phyloP scores from a whole-genome alignment of 371 early-diverging fungal genomes.

The Apophysomyces variabilis region DNA sequence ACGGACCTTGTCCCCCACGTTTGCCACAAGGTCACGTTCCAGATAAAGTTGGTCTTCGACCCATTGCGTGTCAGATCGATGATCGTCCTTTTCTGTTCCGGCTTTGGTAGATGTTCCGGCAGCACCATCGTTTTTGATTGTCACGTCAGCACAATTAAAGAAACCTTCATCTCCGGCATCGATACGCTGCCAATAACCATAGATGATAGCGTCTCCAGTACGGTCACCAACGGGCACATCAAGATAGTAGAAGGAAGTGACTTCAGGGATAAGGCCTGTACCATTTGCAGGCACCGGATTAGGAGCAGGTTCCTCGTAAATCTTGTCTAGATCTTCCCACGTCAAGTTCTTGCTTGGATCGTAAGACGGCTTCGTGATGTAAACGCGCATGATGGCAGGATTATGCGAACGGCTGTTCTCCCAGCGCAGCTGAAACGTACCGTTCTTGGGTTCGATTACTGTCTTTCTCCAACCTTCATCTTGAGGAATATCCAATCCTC shows the following conservation, averaged over 20 bases:
- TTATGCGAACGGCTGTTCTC: constrained; percentile 9
- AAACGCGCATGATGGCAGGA: constrained; percentile 2
- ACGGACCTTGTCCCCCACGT: constrained; percentile 67
- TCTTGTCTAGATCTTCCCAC: not conserved
- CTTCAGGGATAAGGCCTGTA: not conserved
- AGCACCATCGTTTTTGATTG: constrained; percentile 33
- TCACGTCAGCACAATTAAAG: constrained; percentile 14
- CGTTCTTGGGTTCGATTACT: not conserved
- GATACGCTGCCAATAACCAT: not conserved
- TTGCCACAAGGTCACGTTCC: constrained; percentile 46
- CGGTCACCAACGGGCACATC: constrained; percentile 1
- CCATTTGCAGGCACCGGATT: constrained; percentile 2
- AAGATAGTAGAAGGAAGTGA: constrained; percentile 4
- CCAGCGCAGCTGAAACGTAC: constrained; percentile 9
- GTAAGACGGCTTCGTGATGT: constrained; percentile 12
- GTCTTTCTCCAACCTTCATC: not conserved
- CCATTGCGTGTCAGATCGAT: constrained; percentile 73
- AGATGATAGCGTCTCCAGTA: constrained; percentile 9
- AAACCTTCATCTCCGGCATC: constrained; percentile 13
- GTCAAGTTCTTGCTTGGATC: not conserved
- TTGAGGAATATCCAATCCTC: not conserved
- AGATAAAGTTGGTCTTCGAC: constrained; percentile 7
- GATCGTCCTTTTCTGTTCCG: constrained; percentile 22
- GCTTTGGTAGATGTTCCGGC: constrained; percentile 35
- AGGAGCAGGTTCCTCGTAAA: not conserved